phyloP scores from a whole-genome alignment of 768 basidiomycete genomes.

The Tulasnella sp. region DNA sequence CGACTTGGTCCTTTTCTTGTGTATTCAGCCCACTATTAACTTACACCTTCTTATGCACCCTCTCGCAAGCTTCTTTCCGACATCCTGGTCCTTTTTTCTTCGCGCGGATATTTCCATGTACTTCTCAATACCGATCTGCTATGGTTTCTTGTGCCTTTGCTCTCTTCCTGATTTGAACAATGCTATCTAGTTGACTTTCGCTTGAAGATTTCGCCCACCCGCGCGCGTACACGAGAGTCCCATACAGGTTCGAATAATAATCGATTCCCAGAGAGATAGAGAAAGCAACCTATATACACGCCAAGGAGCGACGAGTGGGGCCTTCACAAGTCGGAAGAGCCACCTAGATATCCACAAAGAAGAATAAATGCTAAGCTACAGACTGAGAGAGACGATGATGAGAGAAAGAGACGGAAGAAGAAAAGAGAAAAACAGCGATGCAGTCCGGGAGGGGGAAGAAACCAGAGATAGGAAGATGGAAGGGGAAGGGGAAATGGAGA shows the following conservation, averaged over 20 bases:
- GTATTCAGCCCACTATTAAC: not conserved
- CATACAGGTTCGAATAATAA: not conserved
- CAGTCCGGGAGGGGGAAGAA: not conserved
- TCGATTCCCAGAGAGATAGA: not conserved
- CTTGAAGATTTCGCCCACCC: not conserved
- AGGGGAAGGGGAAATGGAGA: not conserved
- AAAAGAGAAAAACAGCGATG: not conserved
- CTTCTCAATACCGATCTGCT: not conserved
- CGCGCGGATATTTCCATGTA: not conserved
- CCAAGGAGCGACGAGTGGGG: not conserved
- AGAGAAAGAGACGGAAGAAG: not conserved
- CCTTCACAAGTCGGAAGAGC: not conserved
- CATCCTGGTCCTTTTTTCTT: slow-evolving; percentile 23
- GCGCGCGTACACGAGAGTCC: not conserved
- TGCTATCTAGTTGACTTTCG: not conserved
- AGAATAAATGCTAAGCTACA: slow-evolving; percentile 10
- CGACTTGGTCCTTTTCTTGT: not conserved
- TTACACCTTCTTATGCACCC: not conserved
- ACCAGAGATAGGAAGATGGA: not conserved
- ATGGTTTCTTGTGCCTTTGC: not conserved
- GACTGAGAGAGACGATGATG: not conserved
- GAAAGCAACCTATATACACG: not conserved
- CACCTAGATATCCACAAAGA: not conserved
- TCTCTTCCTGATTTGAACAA: not conserved
- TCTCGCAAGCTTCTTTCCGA: not conserved